Conservation (phyloP, 2,329 filamentous ascomycete species). For the Pezicula carpinea region DNA sequence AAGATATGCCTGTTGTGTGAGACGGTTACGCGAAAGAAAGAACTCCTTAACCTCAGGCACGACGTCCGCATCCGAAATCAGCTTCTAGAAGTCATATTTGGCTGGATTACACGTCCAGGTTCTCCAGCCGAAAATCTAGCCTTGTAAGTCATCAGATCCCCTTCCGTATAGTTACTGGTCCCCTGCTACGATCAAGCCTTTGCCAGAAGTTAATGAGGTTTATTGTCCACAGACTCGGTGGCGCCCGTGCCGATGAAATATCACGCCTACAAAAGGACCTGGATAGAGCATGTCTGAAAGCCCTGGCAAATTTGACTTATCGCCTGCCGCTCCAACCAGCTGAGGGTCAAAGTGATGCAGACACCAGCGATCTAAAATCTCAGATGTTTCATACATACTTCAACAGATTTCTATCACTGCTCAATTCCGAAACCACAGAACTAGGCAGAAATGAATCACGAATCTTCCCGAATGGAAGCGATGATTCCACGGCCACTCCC, state of each 20-base stretch:
- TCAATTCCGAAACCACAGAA: conserved; percentile 52
- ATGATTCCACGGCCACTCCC: conserved; percentile 51
- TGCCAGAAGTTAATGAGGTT: neutral
- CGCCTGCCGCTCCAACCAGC: conserved; percentile 61
- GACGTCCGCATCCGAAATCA: conserved; percentile 67
- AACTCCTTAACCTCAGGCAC: conserved; percentile 63
- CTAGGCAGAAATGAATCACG: conserved; percentile 37
- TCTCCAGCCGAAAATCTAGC: conserved; percentile 43
- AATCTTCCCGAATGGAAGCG: conserved; percentile 36
- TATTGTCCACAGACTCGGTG: conserved; percentile 8
- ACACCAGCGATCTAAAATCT: conserved; percentile 63
- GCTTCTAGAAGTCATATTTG: conserved; percentile 61
- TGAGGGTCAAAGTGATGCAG: conserved; percentile 61
- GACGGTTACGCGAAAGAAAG: conserved; percentile 59
- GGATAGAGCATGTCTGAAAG: conserved; percentile 60
- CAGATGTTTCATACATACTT: conserved; percentile 71
- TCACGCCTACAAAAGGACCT: conserved; percentile 58
- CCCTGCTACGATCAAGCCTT: neutral
- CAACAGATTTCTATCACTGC: conserved; percentile 61
- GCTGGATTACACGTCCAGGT: conserved; percentile 61
- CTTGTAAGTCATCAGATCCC: conserved; percentile 6
- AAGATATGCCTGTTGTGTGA: conserved; percentile 65
- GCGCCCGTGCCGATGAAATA: conserved; percentile 51
- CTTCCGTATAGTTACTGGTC: no score
- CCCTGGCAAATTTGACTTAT: conserved; percentile 62